Evolutionary conservation across 352 stramenopile genomes (phyloP).

Genomic region (Pythium aphanidermatum): DNA sequence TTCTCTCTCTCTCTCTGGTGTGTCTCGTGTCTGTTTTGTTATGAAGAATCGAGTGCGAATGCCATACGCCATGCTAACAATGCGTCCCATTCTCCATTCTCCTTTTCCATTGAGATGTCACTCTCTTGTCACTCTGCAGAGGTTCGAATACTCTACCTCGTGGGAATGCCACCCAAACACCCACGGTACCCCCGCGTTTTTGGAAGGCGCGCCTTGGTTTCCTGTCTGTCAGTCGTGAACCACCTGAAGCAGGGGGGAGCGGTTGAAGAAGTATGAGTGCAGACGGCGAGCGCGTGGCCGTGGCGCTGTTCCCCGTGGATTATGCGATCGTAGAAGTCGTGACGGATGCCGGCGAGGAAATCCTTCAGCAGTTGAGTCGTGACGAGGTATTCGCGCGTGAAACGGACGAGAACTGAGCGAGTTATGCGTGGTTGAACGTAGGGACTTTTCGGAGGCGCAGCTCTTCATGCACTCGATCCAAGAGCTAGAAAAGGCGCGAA

Average conservation of each 20-base stretch:
- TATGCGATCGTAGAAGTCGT: conserved; percentile 78
- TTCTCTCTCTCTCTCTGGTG: too few relatives aligned
- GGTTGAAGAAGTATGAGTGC: conserved; percentile 4
- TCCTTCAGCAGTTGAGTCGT: conserved; percentile 58
- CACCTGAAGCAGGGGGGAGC: neutral
- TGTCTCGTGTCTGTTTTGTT: too few relatives aligned
- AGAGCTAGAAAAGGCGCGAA: conserved; percentile 58
- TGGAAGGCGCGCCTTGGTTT: conserved; percentile 14
- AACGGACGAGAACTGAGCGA: too few relatives aligned
- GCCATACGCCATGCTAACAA: too few relatives aligned
- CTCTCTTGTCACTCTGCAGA: too few relatives aligned
- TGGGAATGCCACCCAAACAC: conserved; percentile 26
- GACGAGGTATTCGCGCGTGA: neutral
- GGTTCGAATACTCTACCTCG: too few relatives aligned
- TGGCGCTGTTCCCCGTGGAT: conserved; percentile 76
- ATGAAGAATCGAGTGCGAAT: too few relatives aligned
- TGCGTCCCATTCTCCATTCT: too few relatives aligned
- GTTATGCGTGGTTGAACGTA: conserved; percentile 13
- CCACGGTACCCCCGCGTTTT: conserved; percentile 11
- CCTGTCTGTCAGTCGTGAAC: neutral
- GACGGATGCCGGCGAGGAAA: conserved; percentile 72
- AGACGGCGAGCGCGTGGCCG: conserved; percentile 38
- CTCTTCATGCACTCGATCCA: conserved; percentile 81
- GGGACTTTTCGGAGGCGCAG: conserved; percentile 79
- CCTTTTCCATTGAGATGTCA: too few relatives aligned